Conservation (phyloP, 495 filamentous ascomycete genomes). For the Hypoxylon trugodes region DNA sequence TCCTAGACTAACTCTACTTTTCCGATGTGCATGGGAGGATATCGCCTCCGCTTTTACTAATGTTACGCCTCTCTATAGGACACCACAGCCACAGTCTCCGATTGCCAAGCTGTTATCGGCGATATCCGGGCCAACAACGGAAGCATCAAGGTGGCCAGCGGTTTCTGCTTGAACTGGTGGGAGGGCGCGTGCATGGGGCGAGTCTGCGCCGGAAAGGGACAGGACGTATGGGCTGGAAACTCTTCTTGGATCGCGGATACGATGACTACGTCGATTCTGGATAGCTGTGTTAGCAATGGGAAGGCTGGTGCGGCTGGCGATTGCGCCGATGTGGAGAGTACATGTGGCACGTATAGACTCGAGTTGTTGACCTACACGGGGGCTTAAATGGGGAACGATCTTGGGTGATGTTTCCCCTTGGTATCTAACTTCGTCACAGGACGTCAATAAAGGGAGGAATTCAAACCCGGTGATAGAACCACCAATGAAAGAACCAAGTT, state of each 20-base stretch:
- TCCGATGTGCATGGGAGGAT: too few relatives aligned
- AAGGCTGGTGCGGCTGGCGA: slow-evolving; percentile 5
- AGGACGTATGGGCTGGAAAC: slow-evolving; percentile 1
- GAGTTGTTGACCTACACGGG: slow-evolving; percentile 3
- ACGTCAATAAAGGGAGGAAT: too few relatives aligned
- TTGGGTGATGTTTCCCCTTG: neutral
- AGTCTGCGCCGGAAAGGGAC: slow-evolving; percentile 11
- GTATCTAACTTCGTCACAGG: too few relatives aligned
- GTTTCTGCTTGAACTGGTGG: slow-evolving; percentile 20
- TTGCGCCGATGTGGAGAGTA: slow-evolving; percentile 3
- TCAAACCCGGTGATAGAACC: too few relatives aligned
- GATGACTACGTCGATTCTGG: slow-evolving; percentile 10
- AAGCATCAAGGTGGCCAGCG: neutral
- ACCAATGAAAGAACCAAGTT: too few relatives aligned
- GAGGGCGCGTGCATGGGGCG: slow-evolving; percentile 7
- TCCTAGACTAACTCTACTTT: neutral
- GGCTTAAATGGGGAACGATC: neutral
- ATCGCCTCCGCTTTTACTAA: too few relatives aligned
- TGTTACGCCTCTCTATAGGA: too few relatives aligned
- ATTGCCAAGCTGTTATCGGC: slow-evolving; percentile 3
- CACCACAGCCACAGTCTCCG: neutral
- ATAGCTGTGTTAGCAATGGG: neutral
- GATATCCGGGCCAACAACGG: slow-evolving; percentile 5
- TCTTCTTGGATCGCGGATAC: neutral
- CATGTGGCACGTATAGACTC: slow-evolving; percentile 9